A percentile compares a stretch with the other conserved stretches of the same genome.
These are phyloP conservation scores for Talaromyces liani DNA, from an alignment of 495 filamentous ascomycete species.

Conservation along the genomic window DNA sequence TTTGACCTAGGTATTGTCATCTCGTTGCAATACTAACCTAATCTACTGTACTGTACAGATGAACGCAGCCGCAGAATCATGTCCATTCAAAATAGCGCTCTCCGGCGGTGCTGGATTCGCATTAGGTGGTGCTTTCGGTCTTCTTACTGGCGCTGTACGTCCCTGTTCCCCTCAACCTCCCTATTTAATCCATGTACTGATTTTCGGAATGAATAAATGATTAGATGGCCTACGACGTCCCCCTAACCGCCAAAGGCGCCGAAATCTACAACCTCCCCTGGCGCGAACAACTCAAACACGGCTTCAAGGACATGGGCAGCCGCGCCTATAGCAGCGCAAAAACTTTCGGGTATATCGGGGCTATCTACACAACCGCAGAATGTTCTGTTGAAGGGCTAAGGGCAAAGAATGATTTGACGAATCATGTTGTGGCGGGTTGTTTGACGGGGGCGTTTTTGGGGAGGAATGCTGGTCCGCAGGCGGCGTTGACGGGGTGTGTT, in stretches of 20 bases:
- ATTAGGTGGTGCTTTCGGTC: slow-evolving; percentile 82
- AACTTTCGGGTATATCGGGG: slow-evolving; percentile 90
- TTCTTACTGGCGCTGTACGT: slow-evolving; percentile 90
- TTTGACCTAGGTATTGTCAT: background rate
- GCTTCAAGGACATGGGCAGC: slow-evolving; percentile 89
- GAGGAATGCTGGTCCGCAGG: slow-evolving; percentile 80
- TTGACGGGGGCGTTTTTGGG: slow-evolving; percentile 85
- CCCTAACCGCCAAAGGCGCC: slow-evolving; percentile 55
- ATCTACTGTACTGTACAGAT: slow-evolving; percentile 43
- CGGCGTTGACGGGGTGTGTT: slow-evolving; percentile 79
- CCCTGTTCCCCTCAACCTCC: background rate
- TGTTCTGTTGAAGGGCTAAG: slow-evolving; percentile 87
- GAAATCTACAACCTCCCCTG: slow-evolving; percentile 67
- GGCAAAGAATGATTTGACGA: slow-evolving; percentile 88
- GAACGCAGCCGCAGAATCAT: slow-evolving; percentile 79
- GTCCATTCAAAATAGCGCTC: slow-evolving; percentile 73
- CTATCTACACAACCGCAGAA: slow-evolving; percentile 86
- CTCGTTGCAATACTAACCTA: background rate
- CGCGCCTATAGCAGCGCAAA: slow-evolving; percentile 80
- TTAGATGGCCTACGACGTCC: slow-evolving; percentile 91
- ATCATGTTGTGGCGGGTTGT: slow-evolving; percentile 83
- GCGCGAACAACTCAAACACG: slow-evolving; percentile 68
- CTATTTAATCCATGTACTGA: background rate
- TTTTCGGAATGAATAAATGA: background rate
- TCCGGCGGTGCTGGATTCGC: slow-evolving; percentile 83